Evolutionary conservation across 768 basidiomycete species (phyloP).

Genomic region (Sporobolomyces phaffii): DNA sequence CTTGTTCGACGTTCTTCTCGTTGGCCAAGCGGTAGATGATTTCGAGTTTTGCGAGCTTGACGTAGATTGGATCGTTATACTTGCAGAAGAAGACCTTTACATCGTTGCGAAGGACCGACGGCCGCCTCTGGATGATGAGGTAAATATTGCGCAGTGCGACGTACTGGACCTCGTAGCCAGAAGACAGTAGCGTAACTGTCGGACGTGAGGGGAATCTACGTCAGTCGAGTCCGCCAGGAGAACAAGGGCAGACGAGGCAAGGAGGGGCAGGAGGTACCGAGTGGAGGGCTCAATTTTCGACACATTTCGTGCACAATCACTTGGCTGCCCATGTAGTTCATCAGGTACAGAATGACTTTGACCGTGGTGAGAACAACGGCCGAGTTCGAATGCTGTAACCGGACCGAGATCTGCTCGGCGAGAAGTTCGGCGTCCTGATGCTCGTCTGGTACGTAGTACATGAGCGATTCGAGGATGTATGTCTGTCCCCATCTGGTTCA

Average conservation of each 20-base stretch:
- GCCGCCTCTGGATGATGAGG: constrained; percentile 90
- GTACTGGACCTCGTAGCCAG: constrained; percentile 97
- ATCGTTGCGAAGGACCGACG: constrained; percentile 86
- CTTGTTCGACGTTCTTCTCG: constrained; percentile 87
- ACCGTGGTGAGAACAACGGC: constrained; percentile 98
- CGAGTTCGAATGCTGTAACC: constrained; percentile 95
- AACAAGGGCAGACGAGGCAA: background rate
- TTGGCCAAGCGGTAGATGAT: constrained; percentile 97
- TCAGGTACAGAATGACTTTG: constrained; percentile 88
- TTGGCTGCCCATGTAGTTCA: constrained; percentile 98
- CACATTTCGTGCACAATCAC: constrained; percentile 80
- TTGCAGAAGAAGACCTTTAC: constrained; percentile 99
- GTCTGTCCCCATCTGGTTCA: constrained; percentile 91
- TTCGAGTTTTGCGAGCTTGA: constrained; percentile 94
- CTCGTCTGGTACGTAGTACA: constrained; percentile 87
- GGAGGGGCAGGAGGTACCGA: constrained; percentile 56
- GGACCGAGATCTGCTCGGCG: constrained; percentile 88
- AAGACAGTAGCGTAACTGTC: constrained; percentile 85
- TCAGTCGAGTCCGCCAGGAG: background rate
- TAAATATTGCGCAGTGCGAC: constrained; percentile 94
- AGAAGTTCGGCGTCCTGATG: constrained; percentile 84
- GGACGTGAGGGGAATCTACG: constrained; percentile 3
- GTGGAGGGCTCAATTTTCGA: constrained; percentile 94
- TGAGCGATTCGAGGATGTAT: constrained; percentile 87
- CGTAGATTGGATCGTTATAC: constrained; percentile 98